Base-by-base conservation (phyloP, 1,139 yeast species). In the Suhomyces bolitotheri region DNA sequence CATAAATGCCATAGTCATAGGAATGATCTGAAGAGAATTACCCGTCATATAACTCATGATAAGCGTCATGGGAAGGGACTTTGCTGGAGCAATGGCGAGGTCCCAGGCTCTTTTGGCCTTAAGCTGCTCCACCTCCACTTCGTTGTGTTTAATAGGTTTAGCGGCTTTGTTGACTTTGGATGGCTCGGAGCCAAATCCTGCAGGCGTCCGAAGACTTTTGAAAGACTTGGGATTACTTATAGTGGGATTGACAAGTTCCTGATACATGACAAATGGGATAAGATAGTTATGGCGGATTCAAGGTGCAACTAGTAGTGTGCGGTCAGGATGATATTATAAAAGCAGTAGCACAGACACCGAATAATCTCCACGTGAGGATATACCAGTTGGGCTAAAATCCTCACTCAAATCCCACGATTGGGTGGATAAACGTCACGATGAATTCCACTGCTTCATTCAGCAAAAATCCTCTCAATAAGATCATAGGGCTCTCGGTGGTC, bases 31-130 rank as follows among this genome's bases (percentile, higher is more conserved):
- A 19, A 92, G 65, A 5, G 95, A 80, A 51, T 85, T 84, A 21
- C 98, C 98, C 2, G 96, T 80, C 89, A 92, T 87, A 60, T 88
- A 92, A 42, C 90, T 80, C 96, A 92, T 88, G 38, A 88, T 66
- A 40, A 85, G 58, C 51, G 88, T 92, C 95, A 89, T 85, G 4
- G 97, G 96, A 19, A 92, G 66, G 16, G 81, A 73, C 55, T 90
- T 92, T 3, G 90, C 88, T 0, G 97, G 97, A 1, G 80, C 80
- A 12, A 76, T 62, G 2, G 97, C 96, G 22, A 85, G 56, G 43
- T 87, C 95, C 96, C 97, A 88, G 0, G 95, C 92, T 54, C 82
- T 86, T 54, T 74, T 77, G 17, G 66, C 58, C 50, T 73, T 79
- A 38, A 78, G 58, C 16, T 60, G 64, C 30, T 66, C 67, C 23